Evolutionary conservation across 495 filamentous ascomycete species (phyloP).

Genomic region (Aspergillus saccharolyticus): DNA sequence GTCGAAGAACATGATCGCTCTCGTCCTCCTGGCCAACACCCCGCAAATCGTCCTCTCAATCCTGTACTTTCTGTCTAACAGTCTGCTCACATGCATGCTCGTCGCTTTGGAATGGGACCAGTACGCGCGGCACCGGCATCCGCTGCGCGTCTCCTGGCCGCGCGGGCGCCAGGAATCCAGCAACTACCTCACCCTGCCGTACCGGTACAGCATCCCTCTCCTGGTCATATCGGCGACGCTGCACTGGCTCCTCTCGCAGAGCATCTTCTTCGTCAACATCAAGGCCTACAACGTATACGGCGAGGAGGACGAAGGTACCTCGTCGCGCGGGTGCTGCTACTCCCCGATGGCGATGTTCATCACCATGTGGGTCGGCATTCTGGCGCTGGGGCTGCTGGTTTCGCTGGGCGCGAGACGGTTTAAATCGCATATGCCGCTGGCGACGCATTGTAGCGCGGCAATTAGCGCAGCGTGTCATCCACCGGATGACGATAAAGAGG

Average conservation of each 20-base stretch:
- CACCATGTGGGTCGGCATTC: slow-evolving; percentile 21
- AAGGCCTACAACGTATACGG: slow-evolving; percentile 13
- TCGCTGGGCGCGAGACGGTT: slow-evolving; percentile 22
- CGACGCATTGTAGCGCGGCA: slow-evolving; percentile 36
- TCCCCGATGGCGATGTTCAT: slow-evolving; percentile 26
- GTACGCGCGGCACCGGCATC: slow-evolving; percentile 24
- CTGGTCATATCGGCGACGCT: slow-evolving; percentile 20
- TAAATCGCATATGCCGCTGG: slow-evolving; percentile 33
- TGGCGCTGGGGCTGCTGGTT: slow-evolving; percentile 13
- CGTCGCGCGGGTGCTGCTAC: slow-evolving; percentile 26
- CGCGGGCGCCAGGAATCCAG: slow-evolving; percentile 35
- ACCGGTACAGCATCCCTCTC: slow-evolving; percentile 35
- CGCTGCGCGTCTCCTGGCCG: slow-evolving; percentile 45
- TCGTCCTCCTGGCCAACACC: slow-evolving; percentile 25
- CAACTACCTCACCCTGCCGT: slow-evolving; percentile 40
- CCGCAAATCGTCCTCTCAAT: slow-evolving; percentile 43
- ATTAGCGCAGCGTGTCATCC: slow-evolving; percentile 48
- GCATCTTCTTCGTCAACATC: slow-evolving; percentile 29
- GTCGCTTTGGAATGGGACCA: slow-evolving; percentile 29
- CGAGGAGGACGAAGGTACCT: not conserved
- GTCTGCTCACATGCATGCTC: slow-evolving; percentile 39
- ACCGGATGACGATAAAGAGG: not conserved
- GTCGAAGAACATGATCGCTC: slow-evolving; percentile 3
- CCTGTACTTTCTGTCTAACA: slow-evolving; percentile 38
- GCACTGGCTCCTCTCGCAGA: slow-evolving; percentile 43